phyloP scores from a whole-genome alignment of 164 flowering plant species.

The Dillenia suffruticosa region DNA sequence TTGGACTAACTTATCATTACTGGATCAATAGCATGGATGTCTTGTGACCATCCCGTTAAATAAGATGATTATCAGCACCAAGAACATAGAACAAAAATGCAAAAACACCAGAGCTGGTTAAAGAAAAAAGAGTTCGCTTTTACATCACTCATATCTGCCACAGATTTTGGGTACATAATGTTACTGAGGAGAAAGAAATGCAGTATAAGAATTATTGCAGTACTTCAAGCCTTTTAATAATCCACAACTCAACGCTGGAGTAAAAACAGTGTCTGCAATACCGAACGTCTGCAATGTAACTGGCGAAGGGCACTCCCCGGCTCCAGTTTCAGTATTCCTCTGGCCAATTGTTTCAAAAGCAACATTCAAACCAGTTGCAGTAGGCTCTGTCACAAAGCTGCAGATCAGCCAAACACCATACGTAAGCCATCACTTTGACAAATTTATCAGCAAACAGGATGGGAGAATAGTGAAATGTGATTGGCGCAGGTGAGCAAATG shows the following conservation, averaged over 20 bases:
- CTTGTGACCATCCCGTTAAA: no score
- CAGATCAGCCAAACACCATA: slow-evolving; percentile 14
- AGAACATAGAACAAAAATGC: no score
- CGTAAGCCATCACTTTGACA: not conserved
- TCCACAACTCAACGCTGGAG: slow-evolving; percentile 38
- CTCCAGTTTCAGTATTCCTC: slow-evolving; percentile 22
- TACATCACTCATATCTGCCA: not conserved
- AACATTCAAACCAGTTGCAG: slow-evolving; percentile 69
- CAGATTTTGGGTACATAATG: slow-evolving; percentile 4
- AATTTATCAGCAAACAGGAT: not conserved
- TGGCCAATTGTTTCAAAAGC: slow-evolving; percentile 40
- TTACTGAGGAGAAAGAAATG: slow-evolving; percentile 52
- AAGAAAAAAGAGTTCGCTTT: no score
- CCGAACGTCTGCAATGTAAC: slow-evolving; percentile 29
- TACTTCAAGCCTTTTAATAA: slow-evolving; percentile 65
- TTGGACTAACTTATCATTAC: no score
- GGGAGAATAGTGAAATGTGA: not conserved
- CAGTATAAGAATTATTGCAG: slow-evolving; percentile 51
- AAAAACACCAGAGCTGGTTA: no score
- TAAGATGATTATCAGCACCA: no score
- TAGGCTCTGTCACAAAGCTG: slow-evolving; percentile 71
- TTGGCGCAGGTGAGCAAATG: not conserved
- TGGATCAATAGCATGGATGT: no score
- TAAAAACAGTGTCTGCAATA: slow-evolving; percentile 35
- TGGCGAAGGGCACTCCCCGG: slow-evolving; percentile 13